A percentile compares a stretch with the other conserved stretches of the same genome.
These are phyloP conservation scores for Sclerotinia spermophila DNA, from an alignment of 2,329 filamentous ascomycete species.

Conservation along the genomic window DNA sequence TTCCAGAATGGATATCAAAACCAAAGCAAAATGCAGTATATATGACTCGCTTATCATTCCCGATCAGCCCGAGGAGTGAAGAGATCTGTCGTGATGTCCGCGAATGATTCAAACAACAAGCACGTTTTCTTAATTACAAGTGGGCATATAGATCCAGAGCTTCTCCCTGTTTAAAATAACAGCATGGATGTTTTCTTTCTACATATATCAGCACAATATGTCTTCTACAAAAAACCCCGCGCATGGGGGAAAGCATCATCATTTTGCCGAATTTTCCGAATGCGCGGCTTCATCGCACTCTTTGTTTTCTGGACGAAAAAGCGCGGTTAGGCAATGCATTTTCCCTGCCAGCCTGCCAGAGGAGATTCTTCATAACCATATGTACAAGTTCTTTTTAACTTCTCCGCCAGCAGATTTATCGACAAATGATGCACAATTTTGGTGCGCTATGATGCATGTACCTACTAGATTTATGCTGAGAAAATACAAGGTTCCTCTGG, in stretches of 20 bases:
- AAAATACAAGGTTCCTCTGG: too few relatives aligned
- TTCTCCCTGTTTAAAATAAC: not conserved
- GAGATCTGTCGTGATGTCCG: not conserved
- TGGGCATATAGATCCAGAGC: not conserved
- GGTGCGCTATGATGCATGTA: too few relatives aligned
- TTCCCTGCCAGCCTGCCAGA: rapidly evolving
- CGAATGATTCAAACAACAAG: too few relatives aligned
- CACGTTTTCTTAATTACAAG: not conserved
- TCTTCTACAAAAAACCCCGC: not conserved
- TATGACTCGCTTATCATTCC: not conserved
- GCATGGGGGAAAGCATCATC: not conserved
- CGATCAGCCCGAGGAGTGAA: not conserved
- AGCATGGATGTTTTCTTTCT: not conserved
- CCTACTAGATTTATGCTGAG: too few relatives aligned
- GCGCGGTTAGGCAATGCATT: too few relatives aligned
- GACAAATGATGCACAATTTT: too few relatives aligned
- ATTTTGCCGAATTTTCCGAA: too few relatives aligned
- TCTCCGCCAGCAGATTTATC: too few relatives aligned
- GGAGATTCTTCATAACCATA: too few relatives aligned
- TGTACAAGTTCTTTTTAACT: too few relatives aligned
- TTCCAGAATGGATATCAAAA: not conserved
- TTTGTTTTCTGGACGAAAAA: too few relatives aligned
- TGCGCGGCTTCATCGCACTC: too few relatives aligned
- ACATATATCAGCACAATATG: not conserved
- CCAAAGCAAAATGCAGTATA: not conserved